These are phyloP conservation scores for Beta lomatogona DNA, from an alignment of 179 eudicot species.

Conservation along the genomic window DNA sequence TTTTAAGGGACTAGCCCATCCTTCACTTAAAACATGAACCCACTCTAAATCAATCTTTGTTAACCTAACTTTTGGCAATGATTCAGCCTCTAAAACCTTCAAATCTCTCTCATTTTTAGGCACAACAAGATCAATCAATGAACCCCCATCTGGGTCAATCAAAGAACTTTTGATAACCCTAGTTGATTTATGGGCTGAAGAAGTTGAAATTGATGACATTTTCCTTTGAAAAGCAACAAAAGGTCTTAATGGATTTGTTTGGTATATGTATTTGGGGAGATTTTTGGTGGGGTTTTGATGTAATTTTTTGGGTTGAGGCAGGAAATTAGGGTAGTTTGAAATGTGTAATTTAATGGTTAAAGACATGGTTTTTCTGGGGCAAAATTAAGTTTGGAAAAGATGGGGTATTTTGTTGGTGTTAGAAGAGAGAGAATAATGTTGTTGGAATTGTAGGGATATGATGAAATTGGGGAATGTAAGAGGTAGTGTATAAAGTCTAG, in stretches of 20 bases:
- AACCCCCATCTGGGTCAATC: conserved; percentile 91
- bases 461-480: conserved; percentile 5
- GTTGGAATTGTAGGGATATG: conserved; percentile 10
- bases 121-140: conserved; percentile 65
- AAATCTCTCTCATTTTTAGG: conserved; percentile 42
- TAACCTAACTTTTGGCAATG: conserved; percentile 57
- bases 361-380: conserved; percentile 46
- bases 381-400: background rate
- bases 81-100: conserved; percentile 50
- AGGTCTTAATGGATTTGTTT: conserved; percentile 40
- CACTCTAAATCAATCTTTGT: conserved; percentile 77
- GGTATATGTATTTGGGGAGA: conserved; percentile 36
- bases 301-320: conserved; percentile 7
- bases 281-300: conserved; percentile 25
- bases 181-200: background rate
- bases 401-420: conserved; percentile 1
- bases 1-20: conserved; percentile 85
- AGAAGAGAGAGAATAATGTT: conserved; percentile 7
- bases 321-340: conserved; percentile 30
- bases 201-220: conserved; percentile 10
- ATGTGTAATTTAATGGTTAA: conserved; percentile 52
- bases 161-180: conserved; percentile 53
- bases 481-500: background rate
- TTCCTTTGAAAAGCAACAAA: conserved; percentile 17
- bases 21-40: conserved; percentile 91